These are phyloP conservation scores for Rhipidocladum racemiflorum DNA, from an alignment of 176 grass and related monocot species.

Conservation along the genomic window DNA sequence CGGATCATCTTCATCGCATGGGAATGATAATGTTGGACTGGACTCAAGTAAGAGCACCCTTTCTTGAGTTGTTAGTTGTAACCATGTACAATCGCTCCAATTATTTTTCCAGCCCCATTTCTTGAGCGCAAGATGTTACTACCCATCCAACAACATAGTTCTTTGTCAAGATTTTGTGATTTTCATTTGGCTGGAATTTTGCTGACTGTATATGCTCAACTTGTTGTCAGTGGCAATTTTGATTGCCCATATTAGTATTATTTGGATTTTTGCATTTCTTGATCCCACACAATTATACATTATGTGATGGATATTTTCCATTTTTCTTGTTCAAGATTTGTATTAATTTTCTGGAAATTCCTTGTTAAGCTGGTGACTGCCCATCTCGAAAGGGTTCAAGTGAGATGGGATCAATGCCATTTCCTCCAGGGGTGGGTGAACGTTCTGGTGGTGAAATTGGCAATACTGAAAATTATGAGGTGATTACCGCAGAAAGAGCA, in stretches of 20 bases:
- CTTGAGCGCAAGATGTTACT: constrained; percentile 6
- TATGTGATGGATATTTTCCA: constrained; percentile 24
- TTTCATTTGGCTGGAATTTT: neutral
- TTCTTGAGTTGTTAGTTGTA: constrained; percentile 13
- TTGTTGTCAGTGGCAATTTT: neutral
- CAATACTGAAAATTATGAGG: constrained; percentile 75
- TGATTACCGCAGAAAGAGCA: constrained; percentile 79
- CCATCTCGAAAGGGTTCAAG: constrained; percentile 70
- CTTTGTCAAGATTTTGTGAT: neutral
- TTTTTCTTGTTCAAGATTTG: constrained; percentile 31
- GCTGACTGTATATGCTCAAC: neutral
- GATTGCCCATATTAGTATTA: neutral
- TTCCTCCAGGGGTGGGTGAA: constrained; percentile 90
- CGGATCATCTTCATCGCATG: constrained; percentile 62
- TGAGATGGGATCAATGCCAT: constrained; percentile 90
- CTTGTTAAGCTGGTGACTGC: constrained; percentile 84
- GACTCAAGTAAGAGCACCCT: constrained; percentile 71
- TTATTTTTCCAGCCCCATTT: neutral
- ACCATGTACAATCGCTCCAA: neutral
- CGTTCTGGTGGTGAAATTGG: constrained; percentile 62
- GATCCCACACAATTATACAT: constrained; percentile 17
- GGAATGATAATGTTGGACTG: constrained; percentile 39
- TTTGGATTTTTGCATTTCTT: constrained; percentile 19
- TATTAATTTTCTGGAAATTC: constrained; percentile 84
- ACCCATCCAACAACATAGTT: neutral